A percentile compares a stretch with the other conserved stretches of the same genome.
These are phyloP conservation scores for Aphanomyces stellatus DNA, from an alignment of 352 stramenopile genomes.

Conservation along the genomic window DNA sequence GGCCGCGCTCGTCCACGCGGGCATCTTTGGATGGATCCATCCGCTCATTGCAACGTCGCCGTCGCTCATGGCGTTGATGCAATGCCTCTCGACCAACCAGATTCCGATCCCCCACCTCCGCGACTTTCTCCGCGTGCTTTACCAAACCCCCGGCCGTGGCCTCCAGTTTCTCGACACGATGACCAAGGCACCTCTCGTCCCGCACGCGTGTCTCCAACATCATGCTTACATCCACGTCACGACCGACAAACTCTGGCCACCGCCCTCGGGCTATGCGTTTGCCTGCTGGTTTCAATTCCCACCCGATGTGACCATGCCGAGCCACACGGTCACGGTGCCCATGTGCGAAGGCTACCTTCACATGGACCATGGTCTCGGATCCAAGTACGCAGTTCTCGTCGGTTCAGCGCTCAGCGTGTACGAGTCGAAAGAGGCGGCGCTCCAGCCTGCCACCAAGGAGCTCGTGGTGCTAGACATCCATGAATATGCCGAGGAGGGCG, in stretches of 20 bases:
- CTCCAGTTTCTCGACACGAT: slow-evolving; percentile 35
- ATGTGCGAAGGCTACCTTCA: slow-evolving; percentile 51
- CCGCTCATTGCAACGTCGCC: background rate
- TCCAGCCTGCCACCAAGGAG: slow-evolving; percentile 26
- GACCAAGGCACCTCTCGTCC: slow-evolving; percentile 36
- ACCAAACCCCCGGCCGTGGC: slow-evolving; percentile 40
- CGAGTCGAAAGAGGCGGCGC: slow-evolving; percentile 29
- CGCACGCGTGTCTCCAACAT: slow-evolving; percentile 46
- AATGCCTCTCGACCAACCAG: slow-evolving; percentile 38
- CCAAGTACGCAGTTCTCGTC: slow-evolving; percentile 55
- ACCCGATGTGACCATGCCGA: background rate
- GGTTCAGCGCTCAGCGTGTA: slow-evolving; percentile 50
- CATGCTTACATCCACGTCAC: slow-evolving; percentile 57
- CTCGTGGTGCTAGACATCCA: slow-evolving; percentile 37
- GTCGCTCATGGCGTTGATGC: slow-evolving; percentile 31
- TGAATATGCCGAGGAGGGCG: slow-evolving; percentile 27
- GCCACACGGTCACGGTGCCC: slow-evolving; percentile 28
- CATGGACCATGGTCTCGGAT: slow-evolving; percentile 27
- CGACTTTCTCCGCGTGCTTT: slow-evolving; percentile 42
- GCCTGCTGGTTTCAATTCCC: slow-evolving; percentile 65
- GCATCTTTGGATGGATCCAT: slow-evolving; percentile 45
- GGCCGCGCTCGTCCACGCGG: slow-evolving; percentile 41
- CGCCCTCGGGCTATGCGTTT: slow-evolving; percentile 65
- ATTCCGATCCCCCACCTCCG: slow-evolving; percentile 41
- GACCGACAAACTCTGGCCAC: slow-evolving; percentile 51